Evolutionary conservation across 2,329 filamentous ascomycete genomes (phyloP), one percentile per base, ranked within the genome.

Genomic region (Arthrobotrys megalospora): DNA sequence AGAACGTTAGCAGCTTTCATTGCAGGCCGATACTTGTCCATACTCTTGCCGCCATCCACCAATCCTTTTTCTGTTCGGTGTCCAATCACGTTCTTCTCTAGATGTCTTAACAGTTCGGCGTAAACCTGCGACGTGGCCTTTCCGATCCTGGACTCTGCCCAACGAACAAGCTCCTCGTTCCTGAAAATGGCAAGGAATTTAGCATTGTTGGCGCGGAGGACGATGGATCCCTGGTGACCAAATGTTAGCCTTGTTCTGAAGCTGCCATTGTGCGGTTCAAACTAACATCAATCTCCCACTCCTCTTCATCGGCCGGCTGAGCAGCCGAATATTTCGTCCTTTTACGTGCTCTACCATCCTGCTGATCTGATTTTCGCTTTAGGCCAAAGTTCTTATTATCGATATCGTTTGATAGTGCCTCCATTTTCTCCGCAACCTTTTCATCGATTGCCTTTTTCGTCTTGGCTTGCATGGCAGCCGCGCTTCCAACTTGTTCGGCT

Each of bases 161-260:
- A 89, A n/a, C 90, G 87, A 65, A 91, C 89, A 1, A 98, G 89
- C 19, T 90, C 89, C 80, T 91, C 88, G 81, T 93, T 97, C 71
- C 95, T 92, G 80, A 97, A 87, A 62, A 92, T 90, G 8, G 97
- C 92, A 6, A 91, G 87, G 76, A 93, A 93, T 84, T 95, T 96
- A 70, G 94, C 91, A 82, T 93, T 91, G 83, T 97, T 97, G 68
- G 97, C 87, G 32, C 91, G 90, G 60, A 98, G 86, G 41, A 94
- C 88, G 80, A 94, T 86, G 73, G 92, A 89, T 62, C 90, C 88
- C 91, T 96, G 82, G 16, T 7, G 1, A 71, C 48, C 24, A 28
- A 50, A 45, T 77, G 65, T 72, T 53, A 78, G 53, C 14, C 16
- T 47, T 21, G 43, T 7, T 12, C 14, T 52, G 16, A 4, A 58